These are phyloP conservation scores for Cladobotryum protrusum DNA, from an alignment of 2,329 filamentous ascomycete genomes.

Conservation along the genomic window DNA sequence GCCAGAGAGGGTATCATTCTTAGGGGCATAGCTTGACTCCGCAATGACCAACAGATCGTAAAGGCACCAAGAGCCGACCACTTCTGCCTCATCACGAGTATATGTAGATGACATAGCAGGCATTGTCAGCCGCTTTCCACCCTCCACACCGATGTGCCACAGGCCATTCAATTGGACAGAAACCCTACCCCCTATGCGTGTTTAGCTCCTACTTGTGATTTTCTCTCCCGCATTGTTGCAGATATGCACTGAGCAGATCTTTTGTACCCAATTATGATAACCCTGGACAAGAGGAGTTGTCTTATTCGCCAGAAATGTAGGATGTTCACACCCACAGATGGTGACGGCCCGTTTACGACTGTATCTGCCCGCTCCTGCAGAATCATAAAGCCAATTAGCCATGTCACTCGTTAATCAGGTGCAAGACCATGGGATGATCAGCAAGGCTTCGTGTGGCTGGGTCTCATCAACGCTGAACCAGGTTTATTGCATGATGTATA, in stretches of 20 bases:
- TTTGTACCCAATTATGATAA: background rate
- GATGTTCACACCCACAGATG: background rate
- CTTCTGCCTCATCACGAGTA: too few species aligned
- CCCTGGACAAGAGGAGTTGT: background rate
- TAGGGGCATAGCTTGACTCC: too few species aligned
- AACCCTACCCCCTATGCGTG: too few species aligned
- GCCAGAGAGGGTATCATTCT: too few species aligned
- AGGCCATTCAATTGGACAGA: too few species aligned
- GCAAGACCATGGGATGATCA: too few species aligned
- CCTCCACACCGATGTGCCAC: too few species aligned
- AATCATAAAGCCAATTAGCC: background rate
- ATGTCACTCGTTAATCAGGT: background rate
- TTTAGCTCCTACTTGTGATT: background rate
- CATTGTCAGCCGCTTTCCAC: too few species aligned
- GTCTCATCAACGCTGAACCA: background rate
- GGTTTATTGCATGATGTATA: too few species aligned
- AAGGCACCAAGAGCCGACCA: too few species aligned
- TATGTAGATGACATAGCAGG: too few species aligned
- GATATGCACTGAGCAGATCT: background rate
- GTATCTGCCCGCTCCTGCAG: background rate
- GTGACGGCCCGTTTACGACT: background rate
- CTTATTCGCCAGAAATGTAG: background rate
- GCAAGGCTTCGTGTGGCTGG: background rate
- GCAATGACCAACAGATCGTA: too few species aligned
- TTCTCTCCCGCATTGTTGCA: background rate